Evolutionary conservation across 345 rosid genomes (phyloP).

Genomic region (Nasturtium officinale): DNA sequence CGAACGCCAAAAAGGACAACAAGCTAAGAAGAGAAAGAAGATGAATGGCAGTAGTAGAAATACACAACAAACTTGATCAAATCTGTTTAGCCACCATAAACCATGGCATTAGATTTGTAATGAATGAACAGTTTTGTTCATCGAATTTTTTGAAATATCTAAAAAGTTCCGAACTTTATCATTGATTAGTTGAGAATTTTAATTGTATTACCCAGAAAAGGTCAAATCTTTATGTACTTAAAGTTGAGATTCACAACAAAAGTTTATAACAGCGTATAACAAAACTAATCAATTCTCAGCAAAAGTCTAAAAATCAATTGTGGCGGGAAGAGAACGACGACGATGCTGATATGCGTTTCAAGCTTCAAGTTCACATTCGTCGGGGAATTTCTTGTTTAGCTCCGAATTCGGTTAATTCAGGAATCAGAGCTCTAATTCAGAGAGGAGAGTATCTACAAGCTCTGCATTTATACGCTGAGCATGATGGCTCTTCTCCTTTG

Average conservation of each 20-base stretch:
- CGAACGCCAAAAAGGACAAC: slow-evolving; percentile 53
- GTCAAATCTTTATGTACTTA: not conserved
- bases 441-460: slow-evolving; percentile 52
- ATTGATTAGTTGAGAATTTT: not conserved
- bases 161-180: not conserved
- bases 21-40: slow-evolving; percentile 49
- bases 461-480: slow-evolving; percentile 51
- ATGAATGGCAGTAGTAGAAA: slow-evolving; percentile 29
- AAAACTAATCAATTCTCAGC: too few species aligned
- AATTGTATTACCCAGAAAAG: not conserved
- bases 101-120: slow-evolving; percentile 18
- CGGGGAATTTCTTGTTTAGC: slow-evolving; percentile 44
- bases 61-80: slow-evolving; percentile 22
- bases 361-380: slow-evolving; percentile 30
- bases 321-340: not conserved
- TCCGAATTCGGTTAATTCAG: slow-evolving; percentile 39
- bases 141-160: slow-evolving; percentile 28
- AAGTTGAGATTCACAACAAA: not conserved
- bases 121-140: slow-evolving; percentile 30
- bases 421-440: slow-evolving; percentile 52
- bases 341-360: slow-evolving; percentile 47
- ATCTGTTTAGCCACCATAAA: not conserved
- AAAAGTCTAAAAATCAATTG: not conserved
- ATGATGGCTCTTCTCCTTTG: slow-evolving; percentile 40
- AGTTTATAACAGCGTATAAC: not conserved